Percentiles rank a stretch among this genome's conserved stretches.
These are phyloP conservation scores for Purpureocillium lavendulum DNA, from an alignment of 2,329 filamentous ascomycete genomes.

Conservation along the genomic window DNA sequence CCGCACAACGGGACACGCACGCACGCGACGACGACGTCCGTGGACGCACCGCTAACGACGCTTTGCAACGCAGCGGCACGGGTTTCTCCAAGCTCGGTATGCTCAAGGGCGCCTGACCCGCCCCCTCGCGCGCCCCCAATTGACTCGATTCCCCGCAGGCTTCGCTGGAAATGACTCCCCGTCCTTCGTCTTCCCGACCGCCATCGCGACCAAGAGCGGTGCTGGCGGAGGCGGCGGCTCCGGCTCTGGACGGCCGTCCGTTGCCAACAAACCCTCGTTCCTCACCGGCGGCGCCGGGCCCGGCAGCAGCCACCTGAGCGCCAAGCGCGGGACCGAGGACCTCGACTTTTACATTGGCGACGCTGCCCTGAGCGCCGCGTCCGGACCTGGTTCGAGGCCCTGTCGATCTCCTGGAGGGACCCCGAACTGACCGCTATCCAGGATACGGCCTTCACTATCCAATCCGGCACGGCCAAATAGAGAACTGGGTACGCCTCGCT, in stretches of 20 bases:
- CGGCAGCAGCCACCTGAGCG: slow-evolving; percentile 65
- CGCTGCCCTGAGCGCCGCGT: slow-evolving; percentile 77
- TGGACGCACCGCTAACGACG: slow-evolving; percentile 17
- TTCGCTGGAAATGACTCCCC: slow-evolving; percentile 99
- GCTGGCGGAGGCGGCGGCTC: slow-evolving; percentile 63
- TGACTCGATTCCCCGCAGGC: slow-evolving; percentile 43
- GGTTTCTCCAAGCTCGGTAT: slow-evolving; percentile 97
- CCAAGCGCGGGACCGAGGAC: slow-evolving; percentile 93
- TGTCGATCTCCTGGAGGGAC: slow-evolving; percentile 3
- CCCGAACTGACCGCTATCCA: slow-evolving; percentile 22
- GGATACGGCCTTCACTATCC: slow-evolving; percentile 96
- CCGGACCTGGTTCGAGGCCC: slow-evolving; percentile 60
- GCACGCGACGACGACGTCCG: slow-evolving; percentile 12
- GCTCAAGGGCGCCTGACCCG: slow-evolving; percentile 16
- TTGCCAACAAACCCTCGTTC: slow-evolving; percentile 93
- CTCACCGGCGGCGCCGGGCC: slow-evolving; percentile 83
- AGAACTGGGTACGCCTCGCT: slow-evolving; percentile 74
- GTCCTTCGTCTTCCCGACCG: slow-evolving; percentile 97
- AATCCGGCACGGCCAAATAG: slow-evolving; percentile 94
- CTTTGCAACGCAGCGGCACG: slow-evolving; percentile 66
- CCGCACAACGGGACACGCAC: slow-evolving; percentile 18
- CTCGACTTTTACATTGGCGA: slow-evolving; percentile 98
- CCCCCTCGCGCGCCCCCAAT: slow-evolving; percentile 8
- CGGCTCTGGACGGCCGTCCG: slow-evolving; percentile 79
- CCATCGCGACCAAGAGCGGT: slow-evolving; percentile 88